A percentile compares a stretch with the other conserved stretches of the same genome.
These are phyloP conservation scores for Plasmodiophora brassicae DNA, from an alignment of 208 protist genomes.

Conservation along the genomic window DNA sequence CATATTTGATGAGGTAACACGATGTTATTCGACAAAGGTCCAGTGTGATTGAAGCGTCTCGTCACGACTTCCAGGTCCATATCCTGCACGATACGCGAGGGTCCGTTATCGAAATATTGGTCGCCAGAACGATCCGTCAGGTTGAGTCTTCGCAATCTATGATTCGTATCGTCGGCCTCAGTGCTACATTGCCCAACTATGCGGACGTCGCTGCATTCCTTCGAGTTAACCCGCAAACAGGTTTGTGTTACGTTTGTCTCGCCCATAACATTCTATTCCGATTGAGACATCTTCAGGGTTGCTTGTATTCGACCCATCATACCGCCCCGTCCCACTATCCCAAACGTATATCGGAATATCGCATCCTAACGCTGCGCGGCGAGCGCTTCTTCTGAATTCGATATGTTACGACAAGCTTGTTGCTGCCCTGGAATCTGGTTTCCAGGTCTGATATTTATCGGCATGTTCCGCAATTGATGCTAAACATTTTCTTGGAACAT, in stretches of 20 bases:
- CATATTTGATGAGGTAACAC: constrained; percentile 3
- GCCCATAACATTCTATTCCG: neutral
- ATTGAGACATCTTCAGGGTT: constrained; percentile 66
- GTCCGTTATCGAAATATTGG: constrained; percentile 95
- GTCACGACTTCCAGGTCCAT: constrained; percentile 82
- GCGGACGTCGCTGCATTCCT: constrained; percentile 96
- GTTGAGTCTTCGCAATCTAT: constrained; percentile 45
- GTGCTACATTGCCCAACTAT: constrained; percentile 98
- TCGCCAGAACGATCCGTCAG: constrained; percentile 84
- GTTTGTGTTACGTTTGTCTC: neutral
- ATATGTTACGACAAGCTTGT: constrained; percentile 93
- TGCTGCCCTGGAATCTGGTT: neutral
- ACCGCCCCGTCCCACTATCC: constrained; percentile 91
- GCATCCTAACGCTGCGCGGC: constrained; percentile 82
- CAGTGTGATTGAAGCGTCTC: neutral
- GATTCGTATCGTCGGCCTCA: constrained; percentile 95
- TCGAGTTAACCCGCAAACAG: constrained; percentile 68
- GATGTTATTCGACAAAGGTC: neutral
- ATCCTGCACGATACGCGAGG: constrained; percentile 97
- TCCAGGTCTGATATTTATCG: too few species aligned
- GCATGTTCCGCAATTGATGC: too few species aligned
- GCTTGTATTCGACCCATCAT: constrained; percentile 64
- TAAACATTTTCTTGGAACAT: neutral
- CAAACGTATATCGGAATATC: constrained; percentile 95
- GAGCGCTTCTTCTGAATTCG: constrained; percentile 89